Evolutionary conservation across 108 stramenopile species (phyloP).

Genomic region (Chaetoceros muelleri): DNA sequence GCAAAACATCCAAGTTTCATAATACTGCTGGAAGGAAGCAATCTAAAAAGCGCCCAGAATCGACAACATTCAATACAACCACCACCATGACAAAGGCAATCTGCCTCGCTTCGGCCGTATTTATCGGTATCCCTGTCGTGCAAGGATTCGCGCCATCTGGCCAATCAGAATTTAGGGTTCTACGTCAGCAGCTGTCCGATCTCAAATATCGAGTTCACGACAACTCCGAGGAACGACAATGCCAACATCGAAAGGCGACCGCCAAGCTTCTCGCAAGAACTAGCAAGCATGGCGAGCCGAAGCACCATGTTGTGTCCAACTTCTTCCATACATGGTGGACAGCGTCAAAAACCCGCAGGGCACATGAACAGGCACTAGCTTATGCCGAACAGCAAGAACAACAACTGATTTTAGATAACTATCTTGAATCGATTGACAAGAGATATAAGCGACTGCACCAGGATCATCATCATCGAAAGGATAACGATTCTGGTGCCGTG

Average conservation of each 20-base stretch:
- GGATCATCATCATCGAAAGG: too few relatives aligned
- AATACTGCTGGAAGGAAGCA: too few relatives aligned
- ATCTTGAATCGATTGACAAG: slow-evolving; percentile 33
- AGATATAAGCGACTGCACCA: slow-evolving; percentile 28
- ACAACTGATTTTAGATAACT: slow-evolving; percentile 31
- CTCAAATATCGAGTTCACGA: too few relatives aligned
- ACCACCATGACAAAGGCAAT: too few relatives aligned
- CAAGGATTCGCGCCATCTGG: background rate
- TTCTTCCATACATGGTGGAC: background rate
- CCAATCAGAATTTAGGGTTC: background rate
- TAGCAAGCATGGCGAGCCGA: too few relatives aligned
- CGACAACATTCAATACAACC: too few relatives aligned
- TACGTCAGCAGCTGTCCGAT: background rate
- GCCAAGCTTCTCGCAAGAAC: too few relatives aligned
- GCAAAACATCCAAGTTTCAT: too few relatives aligned
- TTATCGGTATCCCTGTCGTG: background rate
- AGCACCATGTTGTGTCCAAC: background rate
- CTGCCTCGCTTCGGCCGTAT: too few relatives aligned
- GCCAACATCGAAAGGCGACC: too few relatives aligned
- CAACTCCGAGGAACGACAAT: too few relatives aligned
- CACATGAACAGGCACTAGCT: background rate
- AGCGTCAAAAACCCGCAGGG: background rate
- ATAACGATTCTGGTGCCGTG: background rate
- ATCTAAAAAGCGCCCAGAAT: too few relatives aligned
- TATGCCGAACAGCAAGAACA: slow-evolving; percentile 4